These are phyloP conservation scores for Suhomyces sp. DNA, from an alignment of 805 yeast species.

Conservation along the genomic window DNA sequence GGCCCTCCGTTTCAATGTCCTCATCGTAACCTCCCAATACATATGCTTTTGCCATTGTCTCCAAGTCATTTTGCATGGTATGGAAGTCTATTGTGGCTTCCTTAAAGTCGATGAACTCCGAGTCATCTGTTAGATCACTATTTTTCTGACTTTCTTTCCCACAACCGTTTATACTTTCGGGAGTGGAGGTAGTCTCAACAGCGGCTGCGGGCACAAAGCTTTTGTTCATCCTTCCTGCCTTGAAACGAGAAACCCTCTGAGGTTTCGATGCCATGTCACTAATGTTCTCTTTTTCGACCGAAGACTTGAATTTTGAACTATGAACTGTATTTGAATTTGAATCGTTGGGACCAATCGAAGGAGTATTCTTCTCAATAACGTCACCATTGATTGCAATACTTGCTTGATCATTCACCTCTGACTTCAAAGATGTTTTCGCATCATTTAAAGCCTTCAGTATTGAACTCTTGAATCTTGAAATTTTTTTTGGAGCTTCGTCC, in stretches of 20 bases:
- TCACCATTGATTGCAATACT: constrained; percentile 1
- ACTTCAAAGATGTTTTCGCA: neutral
- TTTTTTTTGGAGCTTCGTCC: neutral
- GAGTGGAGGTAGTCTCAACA: neutral
- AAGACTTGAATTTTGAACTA: neutral
- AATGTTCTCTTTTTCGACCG: neutral
- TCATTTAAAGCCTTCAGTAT: neutral
- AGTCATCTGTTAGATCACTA: neutral
- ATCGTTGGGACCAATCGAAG: neutral
- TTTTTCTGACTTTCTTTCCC: neutral
- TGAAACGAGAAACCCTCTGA: constrained; percentile 11
- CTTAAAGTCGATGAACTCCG: constrained; percentile 6
- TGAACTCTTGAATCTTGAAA: constrained; percentile 6
- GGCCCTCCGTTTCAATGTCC: constrained; percentile 54
- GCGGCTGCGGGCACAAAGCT: neutral
- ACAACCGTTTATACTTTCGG: neutral
- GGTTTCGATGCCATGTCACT: neutral
- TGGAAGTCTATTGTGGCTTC: constrained; percentile 38
- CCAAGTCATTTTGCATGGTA: constrained; percentile 44
- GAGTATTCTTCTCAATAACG: constrained; percentile 1
- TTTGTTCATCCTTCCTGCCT: constrained; percentile 3
- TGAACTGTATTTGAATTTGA: neutral
- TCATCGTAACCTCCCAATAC: constrained; percentile 60
- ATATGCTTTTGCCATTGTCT: constrained; percentile 61
- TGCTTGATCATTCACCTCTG: neutral